phyloP scores from a whole-genome alignment of 768 basidiomycete genomes.

The Austroboletus eburneus region DNA sequence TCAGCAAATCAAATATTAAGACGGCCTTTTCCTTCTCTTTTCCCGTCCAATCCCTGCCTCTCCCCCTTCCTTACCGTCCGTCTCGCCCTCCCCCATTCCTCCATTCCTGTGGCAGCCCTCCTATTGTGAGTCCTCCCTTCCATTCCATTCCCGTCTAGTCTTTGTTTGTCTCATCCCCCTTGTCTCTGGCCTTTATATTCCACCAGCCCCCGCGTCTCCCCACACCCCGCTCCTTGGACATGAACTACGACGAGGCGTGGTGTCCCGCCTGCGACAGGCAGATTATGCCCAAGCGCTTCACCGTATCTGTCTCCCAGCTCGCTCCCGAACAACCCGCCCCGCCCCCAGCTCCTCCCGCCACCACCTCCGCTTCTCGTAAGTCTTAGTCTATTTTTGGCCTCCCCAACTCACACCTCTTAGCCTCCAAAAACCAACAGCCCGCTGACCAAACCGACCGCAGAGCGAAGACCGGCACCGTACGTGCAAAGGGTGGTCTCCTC shows the following conservation, averaged over 20 bases:
- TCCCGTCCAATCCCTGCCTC: slow-evolving; percentile 24
- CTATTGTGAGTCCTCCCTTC: slow-evolving; percentile 14
- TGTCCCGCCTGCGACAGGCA: slow-evolving; percentile 77
- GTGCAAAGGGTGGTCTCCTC: slow-evolving; percentile 48
- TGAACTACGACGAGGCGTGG: slow-evolving; percentile 65
- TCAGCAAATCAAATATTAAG: slow-evolving; percentile 38
- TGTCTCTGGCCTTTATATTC: slow-evolving; percentile 14
- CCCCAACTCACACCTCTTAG: slow-evolving; percentile 11
- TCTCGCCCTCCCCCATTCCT: background rate
- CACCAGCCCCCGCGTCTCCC: slow-evolving; percentile 4
- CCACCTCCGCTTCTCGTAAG: slow-evolving; percentile 39
- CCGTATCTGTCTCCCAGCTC: slow-evolving; percentile 40
- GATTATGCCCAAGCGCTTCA: slow-evolving; percentile 73
- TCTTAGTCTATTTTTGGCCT: background rate
- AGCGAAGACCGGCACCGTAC: slow-evolving; percentile 35
- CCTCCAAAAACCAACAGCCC: slow-evolving; percentile 27
- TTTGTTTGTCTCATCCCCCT: slow-evolving; percentile 22
- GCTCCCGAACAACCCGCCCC: slow-evolving; percentile 16
- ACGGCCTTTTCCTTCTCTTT: slow-evolving; percentile 24
- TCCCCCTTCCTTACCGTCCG: slow-evolving; percentile 15
- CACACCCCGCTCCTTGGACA: slow-evolving; percentile 25
- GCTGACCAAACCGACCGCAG: slow-evolving; percentile 25
- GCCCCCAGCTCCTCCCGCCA: slow-evolving; percentile 33
- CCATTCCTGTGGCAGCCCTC: background rate
- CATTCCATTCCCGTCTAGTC: slow-evolving; percentile 8